Evolutionary conservation across 306 rosid species (phyloP).

Genomic region (Carpinus viminea): DNA sequence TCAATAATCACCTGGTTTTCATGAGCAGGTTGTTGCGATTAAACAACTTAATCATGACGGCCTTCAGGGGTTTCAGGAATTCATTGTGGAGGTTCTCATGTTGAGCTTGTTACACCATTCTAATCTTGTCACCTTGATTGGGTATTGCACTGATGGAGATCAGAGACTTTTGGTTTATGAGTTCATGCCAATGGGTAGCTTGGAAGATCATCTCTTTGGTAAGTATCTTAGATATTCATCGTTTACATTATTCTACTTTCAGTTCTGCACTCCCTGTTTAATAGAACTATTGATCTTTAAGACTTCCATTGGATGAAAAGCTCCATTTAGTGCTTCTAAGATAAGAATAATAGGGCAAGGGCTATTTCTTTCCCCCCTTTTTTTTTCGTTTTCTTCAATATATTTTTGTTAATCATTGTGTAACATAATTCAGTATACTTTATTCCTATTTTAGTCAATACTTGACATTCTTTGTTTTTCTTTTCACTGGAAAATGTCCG

Average conservation of each 20-base stretch:
- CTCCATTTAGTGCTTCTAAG: neutral
- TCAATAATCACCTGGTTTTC: neutral
- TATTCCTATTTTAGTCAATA: neutral
- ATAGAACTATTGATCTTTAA: neutral
- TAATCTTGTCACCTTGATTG: conserved; percentile 84
- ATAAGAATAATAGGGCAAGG: neutral
- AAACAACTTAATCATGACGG: conserved; percentile 86
- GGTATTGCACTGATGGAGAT: conserved; percentile 97
- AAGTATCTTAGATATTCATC: conserved; percentile 2
- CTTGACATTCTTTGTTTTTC: neutral
- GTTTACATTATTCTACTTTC: neutral
- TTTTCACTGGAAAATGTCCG: neutral
- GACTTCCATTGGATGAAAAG: neutral
- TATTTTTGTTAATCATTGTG: neutral
- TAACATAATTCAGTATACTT: neutral
- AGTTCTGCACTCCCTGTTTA: neutral
- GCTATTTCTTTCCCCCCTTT: neutral
- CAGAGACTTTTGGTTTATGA: conserved; percentile 88
- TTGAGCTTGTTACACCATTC: conserved; percentile 84
- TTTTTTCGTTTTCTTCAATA: too few relatives aligned
- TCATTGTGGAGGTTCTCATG: conserved; percentile 93
- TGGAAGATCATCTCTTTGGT: conserved; percentile 87
- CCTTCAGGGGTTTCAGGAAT: conserved; percentile 90
- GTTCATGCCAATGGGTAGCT: conserved; percentile 82
- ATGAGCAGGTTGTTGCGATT: conserved; percentile 76